These are phyloP conservation scores for Whalleya microplaca DNA, from an alignment of 2,329 filamentous ascomycete species.

Conservation along the genomic window DNA sequence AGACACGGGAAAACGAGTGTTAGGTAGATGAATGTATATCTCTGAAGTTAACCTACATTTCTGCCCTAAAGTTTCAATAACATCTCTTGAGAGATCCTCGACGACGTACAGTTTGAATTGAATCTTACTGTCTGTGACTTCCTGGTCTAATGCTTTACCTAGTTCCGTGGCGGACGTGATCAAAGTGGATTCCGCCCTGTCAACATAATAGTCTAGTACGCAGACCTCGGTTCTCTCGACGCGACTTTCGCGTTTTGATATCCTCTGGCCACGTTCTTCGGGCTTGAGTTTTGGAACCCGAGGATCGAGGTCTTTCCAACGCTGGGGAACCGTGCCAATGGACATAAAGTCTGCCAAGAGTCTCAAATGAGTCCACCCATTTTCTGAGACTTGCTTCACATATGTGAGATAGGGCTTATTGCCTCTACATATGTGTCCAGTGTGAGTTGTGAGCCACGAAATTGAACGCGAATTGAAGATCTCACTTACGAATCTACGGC, in stretches of 20 bases:
- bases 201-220: slow-evolving; percentile 16
- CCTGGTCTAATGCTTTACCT: background rate
- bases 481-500: background rate
- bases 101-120: slow-evolving; percentile 24
- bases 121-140: background rate
- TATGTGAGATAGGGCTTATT: background rate
- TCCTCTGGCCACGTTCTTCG: background rate
- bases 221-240: slow-evolving; percentile 16
- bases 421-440: background rate
- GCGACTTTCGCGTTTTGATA: slow-evolving; percentile 3
- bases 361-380: slow-evolving; percentile 20
- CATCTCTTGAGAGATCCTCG: slow-evolving; percentile 25
- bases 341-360: slow-evolving; percentile 27
- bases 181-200: background rate
- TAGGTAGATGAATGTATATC: background rate
- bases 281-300: background rate
- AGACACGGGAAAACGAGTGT: background rate
- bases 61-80: slow-evolving; percentile 23
- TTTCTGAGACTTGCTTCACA: slow-evolving; percentile 7
- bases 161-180: slow-evolving; percentile 1
- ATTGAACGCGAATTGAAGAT: background rate
- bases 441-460: background rate
- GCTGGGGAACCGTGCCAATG: slow-evolving; percentile 23
- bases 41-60: slow-evolving; percentile 1
- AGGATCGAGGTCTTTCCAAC: slow-evolving; percentile 11